phyloP scores from a whole-genome alignment of 2,329 filamentous ascomycete genomes.

The Gliomastix tumulicola region DNA sequence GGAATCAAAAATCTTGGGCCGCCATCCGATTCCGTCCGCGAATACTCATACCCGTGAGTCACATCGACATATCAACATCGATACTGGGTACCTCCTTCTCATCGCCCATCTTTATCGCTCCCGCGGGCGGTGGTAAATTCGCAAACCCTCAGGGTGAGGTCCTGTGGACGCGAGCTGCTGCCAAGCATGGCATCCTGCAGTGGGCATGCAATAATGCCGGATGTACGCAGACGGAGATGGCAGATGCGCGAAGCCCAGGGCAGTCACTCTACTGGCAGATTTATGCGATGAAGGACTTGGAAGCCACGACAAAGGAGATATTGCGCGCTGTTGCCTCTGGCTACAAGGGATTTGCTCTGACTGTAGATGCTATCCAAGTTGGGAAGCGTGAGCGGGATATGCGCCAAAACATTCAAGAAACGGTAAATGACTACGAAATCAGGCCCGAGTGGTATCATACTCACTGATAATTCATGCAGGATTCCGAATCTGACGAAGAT shows the following conservation, averaged over 20 bases:
- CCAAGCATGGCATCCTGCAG: slow-evolving; percentile 3
- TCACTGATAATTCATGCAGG: no score
- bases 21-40: slow-evolving; percentile 4
- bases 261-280: slow-evolving; percentile 7
- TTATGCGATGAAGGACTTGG: slow-evolving; percentile 4
- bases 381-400: slow-evolving; percentile 5
- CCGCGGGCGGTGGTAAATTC: slow-evolving; percentile 6
- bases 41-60: slow-evolving; percentile 1
- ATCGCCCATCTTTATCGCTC: slow-evolving; percentile 5
- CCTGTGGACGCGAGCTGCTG: slow-evolving; percentile 4
- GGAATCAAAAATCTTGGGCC: slow-evolving; percentile 4
- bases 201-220: slow-evolving; percentile 7
- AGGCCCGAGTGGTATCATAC: no score
- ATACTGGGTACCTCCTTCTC: slow-evolving; percentile 1
- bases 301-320: slow-evolving; percentile 1
- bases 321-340: slow-evolving; percentile 2
- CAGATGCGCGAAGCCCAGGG: not conserved
- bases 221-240: slow-evolving; percentile 3
- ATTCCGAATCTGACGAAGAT: no score
- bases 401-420: no score
- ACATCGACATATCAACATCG: not conserved
- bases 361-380: slow-evolving; percentile 5
- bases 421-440: no score
- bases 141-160: slow-evolving; percentile 4
- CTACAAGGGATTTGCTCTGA: slow-evolving; percentile 6